phyloP scores from a whole-genome alignment of 2,329 filamentous ascomycete genomes.

The Verticillium klebahnii region DNA sequence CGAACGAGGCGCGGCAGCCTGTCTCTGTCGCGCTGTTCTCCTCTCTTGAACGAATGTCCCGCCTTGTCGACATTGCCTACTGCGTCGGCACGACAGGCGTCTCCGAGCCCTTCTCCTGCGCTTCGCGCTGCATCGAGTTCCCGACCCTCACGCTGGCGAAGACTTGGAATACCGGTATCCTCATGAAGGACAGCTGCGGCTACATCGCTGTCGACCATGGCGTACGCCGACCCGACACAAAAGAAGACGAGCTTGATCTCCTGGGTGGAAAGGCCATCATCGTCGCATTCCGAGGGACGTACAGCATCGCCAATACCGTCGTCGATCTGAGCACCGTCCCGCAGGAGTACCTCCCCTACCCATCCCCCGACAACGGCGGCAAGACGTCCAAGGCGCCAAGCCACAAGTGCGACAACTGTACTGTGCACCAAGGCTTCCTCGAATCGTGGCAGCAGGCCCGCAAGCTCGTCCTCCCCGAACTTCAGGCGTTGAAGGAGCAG shows the following conservation, averaged over 20 bases:
- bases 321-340: slow-evolving; percentile 85
- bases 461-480: slow-evolving; percentile 59
- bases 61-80: slow-evolving; percentile 90
- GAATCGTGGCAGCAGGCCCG: slow-evolving; percentile 77
- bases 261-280: slow-evolving; percentile 51
- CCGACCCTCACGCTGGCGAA: slow-evolving; percentile 71
- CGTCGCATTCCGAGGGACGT: slow-evolving; percentile 89
- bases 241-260: slow-evolving; percentile 11
- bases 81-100: slow-evolving; percentile 86
- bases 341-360: slow-evolving; percentile 88
- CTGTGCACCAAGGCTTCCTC: slow-evolving; percentile 88
- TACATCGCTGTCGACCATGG: slow-evolving; percentile 85
- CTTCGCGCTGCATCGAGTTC: slow-evolving; percentile 82
- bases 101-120: slow-evolving; percentile 75
- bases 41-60: slow-evolving; percentile 81
- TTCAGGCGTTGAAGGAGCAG: slow-evolving; percentile 53
- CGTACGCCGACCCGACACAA: slow-evolving; percentile 14
- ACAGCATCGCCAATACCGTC: slow-evolving; percentile 88
- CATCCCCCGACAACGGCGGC: slow-evolving; percentile 44
- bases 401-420: slow-evolving; percentile 75
- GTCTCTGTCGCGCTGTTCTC: slow-evolving; percentile 65
- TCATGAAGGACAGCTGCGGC: slow-evolving; percentile 87
- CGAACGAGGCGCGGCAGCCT: background rate
- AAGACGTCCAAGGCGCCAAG: slow-evolving; percentile 28
- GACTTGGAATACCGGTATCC: slow-evolving; percentile 85